A percentile compares a stretch with the other conserved stretches of the same genome.
phyloP scores from a whole-genome alignment of 768 basidiomycete species.

The Podaxis carcinomalis region DNA sequence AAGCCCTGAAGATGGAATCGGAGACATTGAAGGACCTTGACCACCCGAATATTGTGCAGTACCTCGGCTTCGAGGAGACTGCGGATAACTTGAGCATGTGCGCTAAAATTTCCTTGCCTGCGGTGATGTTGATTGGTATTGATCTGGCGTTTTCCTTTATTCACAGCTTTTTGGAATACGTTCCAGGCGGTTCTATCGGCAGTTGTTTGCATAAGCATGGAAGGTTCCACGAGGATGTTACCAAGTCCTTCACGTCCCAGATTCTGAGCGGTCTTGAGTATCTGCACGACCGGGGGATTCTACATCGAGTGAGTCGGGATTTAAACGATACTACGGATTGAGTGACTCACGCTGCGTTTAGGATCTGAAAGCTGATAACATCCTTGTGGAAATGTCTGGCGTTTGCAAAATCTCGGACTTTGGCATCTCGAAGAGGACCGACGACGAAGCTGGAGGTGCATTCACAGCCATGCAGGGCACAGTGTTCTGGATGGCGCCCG shows the following conservation, averaged over 20 bases:
- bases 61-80: slow-evolving; percentile 93
- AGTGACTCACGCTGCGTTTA: slow-evolving; percentile 24
- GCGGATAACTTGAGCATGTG: slow-evolving; percentile 88
- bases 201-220: slow-evolving; percentile 88
- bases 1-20: slow-evolving; percentile 92
- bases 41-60: slow-evolving; percentile 96
- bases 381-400: slow-evolving; percentile 89
- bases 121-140: not conserved
- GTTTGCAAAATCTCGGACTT: slow-evolving; percentile 98
- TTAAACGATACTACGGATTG: not conserved
- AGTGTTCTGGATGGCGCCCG: slow-evolving; percentile 99
- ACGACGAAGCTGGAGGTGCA: slow-evolving; percentile 79
- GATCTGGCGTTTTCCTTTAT: slow-evolving; percentile 1
- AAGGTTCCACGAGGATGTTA: slow-evolving; percentile 88
- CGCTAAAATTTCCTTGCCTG: slow-evolving; percentile 22
- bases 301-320: slow-evolving; percentile 69
- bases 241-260: slow-evolving; percentile 89
- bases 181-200: slow-evolving; percentile 94
- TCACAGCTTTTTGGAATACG: slow-evolving; percentile 93
- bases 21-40: slow-evolving; percentile 95
- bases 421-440: slow-evolving; percentile 95
- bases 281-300: slow-evolving; percentile 85
- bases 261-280: slow-evolving; percentile 91
- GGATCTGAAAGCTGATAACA: slow-evolving; percentile 98
- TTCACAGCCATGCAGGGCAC: slow-evolving; percentile 96